Evolutionary conservation across 495 filamentous ascomycete genomes (phyloP).

Genomic region (Evernia prunastri): DNA sequence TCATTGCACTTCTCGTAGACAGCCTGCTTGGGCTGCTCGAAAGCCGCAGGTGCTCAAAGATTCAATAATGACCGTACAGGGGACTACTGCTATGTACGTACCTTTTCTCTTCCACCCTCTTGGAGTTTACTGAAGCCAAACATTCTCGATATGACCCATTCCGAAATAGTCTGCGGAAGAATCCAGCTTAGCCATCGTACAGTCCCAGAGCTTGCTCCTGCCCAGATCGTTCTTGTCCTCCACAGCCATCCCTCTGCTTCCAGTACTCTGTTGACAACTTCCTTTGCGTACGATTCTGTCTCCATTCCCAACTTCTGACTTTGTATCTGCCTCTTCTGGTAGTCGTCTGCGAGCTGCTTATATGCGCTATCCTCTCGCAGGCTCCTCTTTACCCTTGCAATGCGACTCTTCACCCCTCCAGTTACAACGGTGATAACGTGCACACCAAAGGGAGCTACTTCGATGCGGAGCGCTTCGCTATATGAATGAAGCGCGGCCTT

Average conservation of each 20-base stretch:
- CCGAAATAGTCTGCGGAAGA: slow-evolving; percentile 40
- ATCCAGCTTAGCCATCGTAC: slow-evolving; percentile 45
- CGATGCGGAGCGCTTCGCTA: slow-evolving; percentile 53
- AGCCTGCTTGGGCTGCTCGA: no score
- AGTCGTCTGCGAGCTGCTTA: slow-evolving; percentile 45
- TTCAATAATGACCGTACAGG: no score
- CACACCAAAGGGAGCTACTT: slow-evolving; percentile 18
- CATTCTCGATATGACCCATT: slow-evolving; percentile 40
- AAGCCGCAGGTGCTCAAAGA: no score
- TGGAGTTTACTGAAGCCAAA: slow-evolving; percentile 38
- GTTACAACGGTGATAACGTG: slow-evolving; percentile 52
- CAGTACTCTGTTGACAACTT: slow-evolving; percentile 50
- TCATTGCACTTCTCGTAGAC: no score
- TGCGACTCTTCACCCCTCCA: slow-evolving; percentile 54
- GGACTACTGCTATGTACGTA: no score
- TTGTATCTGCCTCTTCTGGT: slow-evolving; percentile 46
- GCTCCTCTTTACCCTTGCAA: slow-evolving; percentile 45
- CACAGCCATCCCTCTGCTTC: slow-evolving; percentile 45
- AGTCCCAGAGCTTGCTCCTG: slow-evolving; percentile 37
- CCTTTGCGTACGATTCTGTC: slow-evolving; percentile 46
- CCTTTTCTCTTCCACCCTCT: no score
- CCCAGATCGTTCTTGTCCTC: slow-evolving; percentile 49
- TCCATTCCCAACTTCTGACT: slow-evolving; percentile 52
- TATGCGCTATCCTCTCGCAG: slow-evolving; percentile 49
- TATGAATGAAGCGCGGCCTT: slow-evolving; percentile 59